phyloP scores from a whole-genome alignment of 2,329 filamentous ascomycete genomes.

The Pseudofabraea citricarpa region DNA sequence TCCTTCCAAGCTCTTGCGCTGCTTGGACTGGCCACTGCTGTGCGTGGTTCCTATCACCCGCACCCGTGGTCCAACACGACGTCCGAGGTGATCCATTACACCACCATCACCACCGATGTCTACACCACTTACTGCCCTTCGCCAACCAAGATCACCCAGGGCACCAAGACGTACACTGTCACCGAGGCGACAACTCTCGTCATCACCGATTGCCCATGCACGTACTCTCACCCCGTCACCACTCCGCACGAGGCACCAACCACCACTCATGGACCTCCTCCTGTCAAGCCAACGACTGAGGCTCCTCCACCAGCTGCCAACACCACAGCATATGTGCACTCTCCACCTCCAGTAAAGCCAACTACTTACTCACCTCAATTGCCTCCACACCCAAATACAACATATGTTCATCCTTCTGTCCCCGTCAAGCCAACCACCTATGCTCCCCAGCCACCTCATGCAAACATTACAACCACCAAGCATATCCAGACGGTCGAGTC shows the following conservation, averaged over 20 bases:
- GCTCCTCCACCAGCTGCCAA: background rate
- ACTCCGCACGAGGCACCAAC: background rate
- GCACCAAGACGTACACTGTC: constrained; percentile 41
- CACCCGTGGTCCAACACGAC: constrained; percentile 16
- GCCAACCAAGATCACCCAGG: constrained; percentile 39
- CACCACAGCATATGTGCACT: background rate
- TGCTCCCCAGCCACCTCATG: background rate
- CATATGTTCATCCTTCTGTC: background rate
- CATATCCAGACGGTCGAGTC: too few relatives aligned
- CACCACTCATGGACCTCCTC: background rate
- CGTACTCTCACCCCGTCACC: constrained; percentile 21
- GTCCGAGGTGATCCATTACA: constrained; percentile 7
- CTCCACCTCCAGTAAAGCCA: background rate
- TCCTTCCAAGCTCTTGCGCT: constrained; percentile 21
- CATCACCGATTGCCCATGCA: constrained; percentile 33
- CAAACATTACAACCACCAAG: too few relatives aligned
- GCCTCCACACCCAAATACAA: background rate
- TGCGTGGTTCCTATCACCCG: constrained; percentile 14
- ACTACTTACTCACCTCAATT: background rate
- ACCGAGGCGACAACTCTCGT: constrained; percentile 40
- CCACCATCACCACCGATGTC: constrained; percentile 7
- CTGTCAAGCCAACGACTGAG: background rate
- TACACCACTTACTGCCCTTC: constrained; percentile 32
- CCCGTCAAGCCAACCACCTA: background rate
- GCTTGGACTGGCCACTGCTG: constrained; percentile 23